Evolutionary conservation across 1,284 basidiomycete species (phyloP), one percentile per base, ranked within the genome.

Genomic region (Malassezia brasiliensis): DNA sequence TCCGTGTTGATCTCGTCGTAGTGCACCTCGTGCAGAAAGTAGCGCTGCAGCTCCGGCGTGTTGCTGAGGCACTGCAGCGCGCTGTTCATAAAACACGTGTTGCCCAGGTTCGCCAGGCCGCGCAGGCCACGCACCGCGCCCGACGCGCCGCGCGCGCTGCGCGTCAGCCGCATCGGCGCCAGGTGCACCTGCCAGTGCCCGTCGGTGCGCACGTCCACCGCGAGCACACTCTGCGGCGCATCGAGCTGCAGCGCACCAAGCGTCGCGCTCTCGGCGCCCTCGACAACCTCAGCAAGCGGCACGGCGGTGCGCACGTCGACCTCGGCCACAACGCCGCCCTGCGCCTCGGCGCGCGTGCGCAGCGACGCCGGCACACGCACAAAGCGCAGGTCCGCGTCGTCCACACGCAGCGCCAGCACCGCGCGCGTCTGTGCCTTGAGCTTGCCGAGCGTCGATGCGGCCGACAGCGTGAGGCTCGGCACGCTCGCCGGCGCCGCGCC

Each of bases 61-160:
- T 98, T 96, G 52, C 85, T 86, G 45, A 98, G 82, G 76, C 94
- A 98, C 75, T 98, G 93, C 6, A 96, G 80, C 1, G 91, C 91
- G 47, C 88, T 90, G 75, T 96, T 96, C 90, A 96, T 94, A 77
- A 93, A 93, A 72, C 90, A 91, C 1, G 89, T 93, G 70, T 91
- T 96, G 32, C 77, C 89, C 79, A 93, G 83, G 71, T 96, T 94
- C 39, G 83, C 83, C 25, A 96, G 79, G 31, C 90, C 91, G 15
- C 90, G 80, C 1, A 87, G 85, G 1, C 90, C 90, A 22, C 84
- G 65, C 59, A 52, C 22, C 61, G 52, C 62, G 52, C 48, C 65
- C 68, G 11, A n/a, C 14, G 9, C 31, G 3, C 53, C 62, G 4
- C 62, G 56, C 41, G 63, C 60, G 8, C 66, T 64, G 10, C 65